These are phyloP conservation scores for Syzygium grande DNA, from an alignment of 345 rosid species.

Conservation along the genomic window DNA sequence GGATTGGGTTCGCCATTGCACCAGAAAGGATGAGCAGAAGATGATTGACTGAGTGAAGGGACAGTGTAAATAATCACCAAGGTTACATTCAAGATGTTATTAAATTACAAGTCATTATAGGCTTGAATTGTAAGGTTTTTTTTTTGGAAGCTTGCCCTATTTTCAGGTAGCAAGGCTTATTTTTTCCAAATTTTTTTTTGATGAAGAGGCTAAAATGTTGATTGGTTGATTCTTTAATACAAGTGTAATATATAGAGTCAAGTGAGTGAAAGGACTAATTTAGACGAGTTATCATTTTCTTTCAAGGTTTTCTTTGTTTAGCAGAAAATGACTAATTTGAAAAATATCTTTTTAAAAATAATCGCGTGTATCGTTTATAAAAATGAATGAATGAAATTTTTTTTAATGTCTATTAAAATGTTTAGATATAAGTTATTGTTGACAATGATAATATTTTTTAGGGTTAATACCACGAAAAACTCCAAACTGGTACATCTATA, in stretches of 20 bases:
- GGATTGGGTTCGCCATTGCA: neutral
- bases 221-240: neutral
- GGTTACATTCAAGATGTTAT: neutral
- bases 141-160: neutral
- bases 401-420: too few species aligned
- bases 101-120: neutral
- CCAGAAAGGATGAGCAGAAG: neutral
- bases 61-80: neutral
- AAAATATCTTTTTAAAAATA: neutral
- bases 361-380: accelerated
- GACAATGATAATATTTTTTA: too few species aligned
- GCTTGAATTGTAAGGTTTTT: neutral
- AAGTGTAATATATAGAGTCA: neutral
- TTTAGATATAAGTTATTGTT: neutral
- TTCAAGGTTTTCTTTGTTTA: neutral
- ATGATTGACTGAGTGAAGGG: neutral
- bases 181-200: neutral
- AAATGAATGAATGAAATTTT: neutral
- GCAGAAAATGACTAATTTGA: accelerated
- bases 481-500: too few species aligned
- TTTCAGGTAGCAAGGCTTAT: neutral
- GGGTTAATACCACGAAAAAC: too few species aligned
- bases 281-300: neutral
- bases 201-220: neutral
- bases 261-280: neutral